Evolutionary conservation across 2,329 filamentous ascomycete genomes (phyloP), one percentile per base, ranked within the genome.

Genomic region (Escovopsis sp.): DNA sequence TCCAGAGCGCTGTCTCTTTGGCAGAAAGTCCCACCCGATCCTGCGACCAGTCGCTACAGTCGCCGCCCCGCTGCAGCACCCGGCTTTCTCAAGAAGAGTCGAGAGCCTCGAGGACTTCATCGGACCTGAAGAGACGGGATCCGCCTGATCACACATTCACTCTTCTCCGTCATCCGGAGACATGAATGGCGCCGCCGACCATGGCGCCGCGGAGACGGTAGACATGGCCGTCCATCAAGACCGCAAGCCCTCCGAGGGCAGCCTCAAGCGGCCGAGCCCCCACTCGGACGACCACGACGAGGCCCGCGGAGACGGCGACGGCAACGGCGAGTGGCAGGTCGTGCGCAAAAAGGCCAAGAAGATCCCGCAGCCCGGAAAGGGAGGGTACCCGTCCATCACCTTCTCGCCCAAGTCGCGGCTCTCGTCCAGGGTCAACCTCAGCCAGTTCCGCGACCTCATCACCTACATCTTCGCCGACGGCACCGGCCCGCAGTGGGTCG

Each of bases 391-490:
- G 34, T 61, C 67, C 33, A 72, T 81, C 47, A 61, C 62, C 15
- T 78, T 80, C 50, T 73, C 74, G 14, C 57, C 66, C 48, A 71
- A 67, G 43, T 68, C 72, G 14, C 71, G 74, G 49, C 63, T 83
- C 7, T 70, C 77, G 50, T 66, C 68, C 46, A 76, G 74, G 58
- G 71, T 82, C 56, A 73, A 74, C 46, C 65, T 82, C 37, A 71
- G 70, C 45, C 72, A 78, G 46, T 57, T 83, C 40, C 76, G 79
- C 51, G 74, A 72, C 47, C 62, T 83, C 35, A 66, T 80, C 24
- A 64, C 80, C 10, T 83, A 82, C 57, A 69, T 83, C 44, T 74
- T 81, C 44, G 75, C 79, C 46, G 77, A 83, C 53, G 78, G 77
- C 11, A 54, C 69, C 2, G 70, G 73, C 2, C 79, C 79, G 12